These are phyloP conservation scores for Parafenestella ontariensis DNA, from an alignment of 2,329 filamentous ascomycete genomes.

Conservation along the genomic window DNA sequence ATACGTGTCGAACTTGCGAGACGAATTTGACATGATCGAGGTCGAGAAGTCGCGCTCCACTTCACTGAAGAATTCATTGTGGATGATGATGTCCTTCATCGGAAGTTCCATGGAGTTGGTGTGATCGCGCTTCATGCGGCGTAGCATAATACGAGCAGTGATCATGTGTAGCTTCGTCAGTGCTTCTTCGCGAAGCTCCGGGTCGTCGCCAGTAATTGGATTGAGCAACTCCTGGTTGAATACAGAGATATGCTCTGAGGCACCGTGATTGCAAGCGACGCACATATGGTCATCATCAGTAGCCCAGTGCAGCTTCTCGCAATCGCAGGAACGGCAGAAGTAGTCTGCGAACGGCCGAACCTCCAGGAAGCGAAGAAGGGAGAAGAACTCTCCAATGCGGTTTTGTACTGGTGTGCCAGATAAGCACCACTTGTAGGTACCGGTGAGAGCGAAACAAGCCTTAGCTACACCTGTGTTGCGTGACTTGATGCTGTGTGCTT, in stretches of 20 bases:
- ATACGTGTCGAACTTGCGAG: conserved; percentile 92
- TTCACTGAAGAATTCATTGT: conserved; percentile 95
- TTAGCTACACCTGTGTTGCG: conserved; percentile 90
- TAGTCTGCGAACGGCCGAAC: conserved; percentile 90
- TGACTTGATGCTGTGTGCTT: conserved; percentile 93
- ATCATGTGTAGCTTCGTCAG: conserved; percentile 85
- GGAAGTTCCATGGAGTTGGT: conserved; percentile 95
- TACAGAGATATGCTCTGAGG: conserved; percentile 75
- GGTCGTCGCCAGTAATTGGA: conserved; percentile 64
- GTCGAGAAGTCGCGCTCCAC: conserved; percentile 94
- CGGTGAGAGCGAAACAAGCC: conserved; percentile 90
- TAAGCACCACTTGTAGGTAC: conserved; percentile 92
- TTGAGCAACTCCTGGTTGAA: conserved; percentile 97
- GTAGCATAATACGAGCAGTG: conserved; percentile 93
- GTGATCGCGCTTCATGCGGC: conserved; percentile 91
- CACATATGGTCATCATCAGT: conserved; percentile 77
- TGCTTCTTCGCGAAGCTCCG: conserved; percentile 68
- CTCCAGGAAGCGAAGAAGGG: conserved; percentile 88
- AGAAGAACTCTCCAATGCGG: conserved; percentile 96
- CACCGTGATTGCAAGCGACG: conserved; percentile 70
- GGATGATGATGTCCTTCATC: conserved; percentile 89
- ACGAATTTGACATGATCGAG: conserved; percentile 92
- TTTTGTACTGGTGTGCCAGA: conserved; percentile 96
- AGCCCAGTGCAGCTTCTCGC: conserved; percentile 82
- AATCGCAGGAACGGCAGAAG: conserved; percentile 86